Evolutionary conservation across 371 early-diverging fungal species (phyloP), one percentile per base, ranked within the genome.

Genomic region (Mortierella polycephala): DNA sequence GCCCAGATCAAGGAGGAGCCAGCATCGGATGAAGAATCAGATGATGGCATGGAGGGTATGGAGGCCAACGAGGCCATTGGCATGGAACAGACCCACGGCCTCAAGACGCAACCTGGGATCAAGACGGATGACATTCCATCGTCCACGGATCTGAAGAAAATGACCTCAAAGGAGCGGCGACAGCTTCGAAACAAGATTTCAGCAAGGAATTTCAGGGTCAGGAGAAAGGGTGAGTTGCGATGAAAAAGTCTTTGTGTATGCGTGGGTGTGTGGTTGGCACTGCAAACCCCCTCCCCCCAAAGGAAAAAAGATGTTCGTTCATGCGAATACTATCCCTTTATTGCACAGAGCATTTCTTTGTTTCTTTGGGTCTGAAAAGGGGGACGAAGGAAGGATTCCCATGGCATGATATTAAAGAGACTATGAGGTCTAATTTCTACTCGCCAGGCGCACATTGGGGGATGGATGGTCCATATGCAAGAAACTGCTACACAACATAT

Each of bases 141-240:
- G 1, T 66, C 75, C 0, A 21, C 67, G 0, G 71, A 69, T 23
- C 46, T 75, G 63, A 75, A 70, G 55, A 90, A 89, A 60, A 79
- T 94, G 80, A 85, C 92, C 10, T 87, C 94, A 7, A 94, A 93
- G 83, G 94, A 96, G 81, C 89, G 95, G 21, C 85, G 96, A 30
- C 96, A 95, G 80, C 82, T 95, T 60, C 87, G 96, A 44, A 96
- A 96, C 85, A 95, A 95, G 70, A 92, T 95, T 42, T 94, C 94
- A 4, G 96, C 96, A 5, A 84, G 96, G 64, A 94, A 94, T 80
- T 96, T 96, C 74, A 84, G 96, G 53, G 91, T 91, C 55, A 85
- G 96, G 53, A 87, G 95, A 83, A 96, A 96, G 84, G 94, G 93
- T 93, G 82, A 82, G 76, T 60, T 4, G 8, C 21, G n/a, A 39